Conservation (phyloP, 2,329 filamentous ascomycete species). For the Ampelomyces quisqualis region DNA sequence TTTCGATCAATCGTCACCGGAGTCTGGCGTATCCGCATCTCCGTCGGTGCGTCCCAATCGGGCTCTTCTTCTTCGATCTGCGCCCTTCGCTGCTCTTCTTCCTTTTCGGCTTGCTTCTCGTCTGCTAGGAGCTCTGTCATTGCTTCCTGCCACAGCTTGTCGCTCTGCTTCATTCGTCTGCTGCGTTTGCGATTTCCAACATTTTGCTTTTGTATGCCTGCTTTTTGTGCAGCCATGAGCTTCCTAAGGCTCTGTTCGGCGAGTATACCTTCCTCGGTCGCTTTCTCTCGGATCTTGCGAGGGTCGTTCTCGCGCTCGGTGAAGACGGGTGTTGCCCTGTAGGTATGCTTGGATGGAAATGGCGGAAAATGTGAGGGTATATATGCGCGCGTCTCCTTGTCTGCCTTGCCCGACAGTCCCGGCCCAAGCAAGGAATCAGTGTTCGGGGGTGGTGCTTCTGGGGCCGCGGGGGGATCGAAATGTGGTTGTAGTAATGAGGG, state of each 20-base stretch:
- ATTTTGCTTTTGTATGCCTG: slow-evolving; percentile 46
- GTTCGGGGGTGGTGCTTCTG: slow-evolving; percentile 45
- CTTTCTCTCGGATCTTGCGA: slow-evolving; percentile 60
- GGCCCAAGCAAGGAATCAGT: slow-evolving; percentile 55
- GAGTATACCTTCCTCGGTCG: slow-evolving; percentile 64
- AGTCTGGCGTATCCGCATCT: slow-evolving; percentile 29
- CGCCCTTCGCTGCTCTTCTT: slow-evolving; percentile 23
- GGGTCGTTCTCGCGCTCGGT: slow-evolving; percentile 61
- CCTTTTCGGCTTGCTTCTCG: slow-evolving; percentile 36
- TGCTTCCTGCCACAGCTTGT: slow-evolving; percentile 58
- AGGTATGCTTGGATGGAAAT: slow-evolving; percentile 65
- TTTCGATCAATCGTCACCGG: slow-evolving; percentile 27
- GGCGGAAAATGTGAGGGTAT: slow-evolving; percentile 62
- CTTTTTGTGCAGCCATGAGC: slow-evolving; percentile 53
- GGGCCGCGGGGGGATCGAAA: slow-evolving; percentile 46
- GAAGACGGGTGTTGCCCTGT: slow-evolving; percentile 60
- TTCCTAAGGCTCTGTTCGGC: slow-evolving; percentile 66
- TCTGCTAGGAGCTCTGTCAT: slow-evolving; percentile 53
- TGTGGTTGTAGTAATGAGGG: slow-evolving; percentile 41
- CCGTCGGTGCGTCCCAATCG: slow-evolving; percentile 22
- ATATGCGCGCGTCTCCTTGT: slow-evolving; percentile 52
- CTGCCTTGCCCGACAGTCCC: slow-evolving; percentile 51
- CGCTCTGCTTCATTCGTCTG: slow-evolving; percentile 44
- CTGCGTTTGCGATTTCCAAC: slow-evolving; percentile 46
- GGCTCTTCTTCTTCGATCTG: slow-evolving; percentile 23